These are phyloP conservation scores for Astragalus glycyphyllos DNA, from an alignment of 306 rosid genomes.

Conservation along the genomic window DNA sequence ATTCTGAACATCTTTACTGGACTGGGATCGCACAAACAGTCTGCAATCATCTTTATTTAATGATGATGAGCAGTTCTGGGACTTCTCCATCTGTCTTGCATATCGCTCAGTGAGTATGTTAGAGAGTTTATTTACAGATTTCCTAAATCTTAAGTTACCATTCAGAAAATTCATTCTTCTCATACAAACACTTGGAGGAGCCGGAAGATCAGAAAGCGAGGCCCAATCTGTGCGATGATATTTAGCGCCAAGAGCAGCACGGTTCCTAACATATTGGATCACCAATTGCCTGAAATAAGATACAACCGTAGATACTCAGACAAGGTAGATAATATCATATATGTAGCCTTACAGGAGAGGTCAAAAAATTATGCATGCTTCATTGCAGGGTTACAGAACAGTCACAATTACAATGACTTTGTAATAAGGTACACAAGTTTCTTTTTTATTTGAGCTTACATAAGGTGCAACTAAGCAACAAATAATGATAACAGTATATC, in stretches of 20 bases:
- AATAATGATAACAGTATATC: not conserved
- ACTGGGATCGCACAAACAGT: slow-evolving; percentile 49
- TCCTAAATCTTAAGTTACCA: slow-evolving; percentile 60
- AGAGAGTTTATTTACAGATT: slow-evolving; percentile 83
- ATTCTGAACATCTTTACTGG: slow-evolving; percentile 41
- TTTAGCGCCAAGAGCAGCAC: slow-evolving; percentile 76
- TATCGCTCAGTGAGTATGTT: slow-evolving; percentile 75
- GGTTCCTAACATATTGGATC: slow-evolving; percentile 83
- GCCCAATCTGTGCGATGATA: slow-evolving; percentile 78
- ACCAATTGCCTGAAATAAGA: slow-evolving; percentile 72
- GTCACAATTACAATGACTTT: not conserved
- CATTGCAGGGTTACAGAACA: slow-evolving; percentile 21
- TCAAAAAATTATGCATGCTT: slow-evolving; percentile 21
- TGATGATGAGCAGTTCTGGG: slow-evolving; percentile 43
- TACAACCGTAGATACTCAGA: slow-evolving; percentile 37
- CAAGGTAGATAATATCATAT: slow-evolving; percentile 30
- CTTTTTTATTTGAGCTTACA: slow-evolving; percentile 4
- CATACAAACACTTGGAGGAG: slow-evolving; percentile 69
- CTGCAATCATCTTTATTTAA: slow-evolving; percentile 54
- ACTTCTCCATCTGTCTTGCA: slow-evolving; percentile 62
- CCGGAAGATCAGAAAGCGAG: slow-evolving; percentile 77
- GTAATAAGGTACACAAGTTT: not conserved
- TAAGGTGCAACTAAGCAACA: not conserved
- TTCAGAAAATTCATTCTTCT: slow-evolving; percentile 76
- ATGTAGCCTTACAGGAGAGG: not conserved